Conservation (phyloP, 352 stramenopile species). For the Phytophthora brassicae region DNA sequence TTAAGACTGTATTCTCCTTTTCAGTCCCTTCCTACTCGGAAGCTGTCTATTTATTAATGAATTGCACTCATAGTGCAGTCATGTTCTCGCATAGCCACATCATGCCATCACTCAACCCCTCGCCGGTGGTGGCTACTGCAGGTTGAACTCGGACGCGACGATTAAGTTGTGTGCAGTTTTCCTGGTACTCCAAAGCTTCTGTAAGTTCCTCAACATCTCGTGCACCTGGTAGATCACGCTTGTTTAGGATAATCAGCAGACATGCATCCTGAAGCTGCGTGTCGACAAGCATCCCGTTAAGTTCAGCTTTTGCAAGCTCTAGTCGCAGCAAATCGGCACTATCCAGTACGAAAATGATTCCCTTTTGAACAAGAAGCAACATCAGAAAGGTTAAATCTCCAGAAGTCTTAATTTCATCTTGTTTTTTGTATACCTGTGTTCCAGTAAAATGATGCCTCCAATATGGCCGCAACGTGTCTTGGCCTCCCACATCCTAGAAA, state of each 20-base stretch:
- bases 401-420: neutral
- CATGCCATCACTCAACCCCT: slow-evolving; percentile 72
- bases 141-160: slow-evolving; percentile 67
- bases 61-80: slow-evolving; percentile 48
- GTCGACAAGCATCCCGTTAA: slow-evolving; percentile 70
- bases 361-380: slow-evolving; percentile 43
- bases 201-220: slow-evolving; percentile 56
- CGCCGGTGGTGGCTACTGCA: slow-evolving; percentile 74
- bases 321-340: slow-evolving; percentile 66
- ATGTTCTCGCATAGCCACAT: slow-evolving; percentile 83
- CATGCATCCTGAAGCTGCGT: slow-evolving; percentile 68
- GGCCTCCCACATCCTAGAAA: slow-evolving; percentile 71
- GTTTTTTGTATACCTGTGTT: slow-evolving; percentile 52
- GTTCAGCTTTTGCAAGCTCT: slow-evolving; percentile 70
- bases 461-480: slow-evolving; percentile 78
- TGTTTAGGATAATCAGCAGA: slow-evolving; percentile 78
- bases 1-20: slow-evolving; percentile 32
- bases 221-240: slow-evolving; percentile 61
- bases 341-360: slow-evolving; percentile 86
- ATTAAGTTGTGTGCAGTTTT: slow-evolving; percentile 46
- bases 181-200: slow-evolving; percentile 49
- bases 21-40: slow-evolving; percentile 6
- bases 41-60: slow-evolving; percentile 21
- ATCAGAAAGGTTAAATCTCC: neutral
- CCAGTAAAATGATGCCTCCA: slow-evolving; percentile 87